Evolutionary conservation across 106 monocot genomes (phyloP).

Genomic region (Dendrobium chrysotoxum): DNA sequence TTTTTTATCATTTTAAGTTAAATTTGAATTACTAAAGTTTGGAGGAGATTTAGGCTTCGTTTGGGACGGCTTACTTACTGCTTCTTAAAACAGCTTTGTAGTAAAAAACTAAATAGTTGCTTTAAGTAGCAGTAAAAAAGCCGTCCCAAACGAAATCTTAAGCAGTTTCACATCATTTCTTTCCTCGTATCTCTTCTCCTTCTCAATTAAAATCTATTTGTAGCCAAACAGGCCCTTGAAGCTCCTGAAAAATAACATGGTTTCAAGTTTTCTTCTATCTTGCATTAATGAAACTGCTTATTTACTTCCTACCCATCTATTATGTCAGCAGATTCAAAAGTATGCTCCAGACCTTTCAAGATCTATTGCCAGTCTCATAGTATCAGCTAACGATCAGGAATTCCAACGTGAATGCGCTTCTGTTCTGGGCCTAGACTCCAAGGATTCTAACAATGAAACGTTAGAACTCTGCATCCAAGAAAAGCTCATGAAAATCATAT

Average conservation of each 20-base stretch:
- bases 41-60: no score
- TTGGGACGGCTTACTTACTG: no score
- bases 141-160: no score
- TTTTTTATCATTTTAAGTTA: no score
- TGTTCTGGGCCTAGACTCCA: constrained; percentile 42
- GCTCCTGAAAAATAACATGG: not conserved
- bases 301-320: no score
- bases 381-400: constrained; percentile 47
- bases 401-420: constrained; percentile 55
- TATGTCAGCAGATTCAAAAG: constrained; percentile 50
- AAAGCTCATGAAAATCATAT: constrained; percentile 38
- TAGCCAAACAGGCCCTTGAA: not conserved
- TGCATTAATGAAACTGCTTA: not conserved
- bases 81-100: no score
- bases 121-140: no score
- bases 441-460: constrained; percentile 18
- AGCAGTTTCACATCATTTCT: no score
- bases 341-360: constrained; percentile 65
- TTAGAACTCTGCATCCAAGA: constrained; percentile 49
- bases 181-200: not conserved
- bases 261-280: not conserved
- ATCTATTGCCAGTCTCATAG: constrained; percentile 51
- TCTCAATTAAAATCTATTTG: not conserved
- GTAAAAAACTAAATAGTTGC: no score
- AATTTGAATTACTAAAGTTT: no score